Evolutionary conservation across 306 rosid genomes (phyloP).

Genomic region (Prosopis cineraria): DNA sequence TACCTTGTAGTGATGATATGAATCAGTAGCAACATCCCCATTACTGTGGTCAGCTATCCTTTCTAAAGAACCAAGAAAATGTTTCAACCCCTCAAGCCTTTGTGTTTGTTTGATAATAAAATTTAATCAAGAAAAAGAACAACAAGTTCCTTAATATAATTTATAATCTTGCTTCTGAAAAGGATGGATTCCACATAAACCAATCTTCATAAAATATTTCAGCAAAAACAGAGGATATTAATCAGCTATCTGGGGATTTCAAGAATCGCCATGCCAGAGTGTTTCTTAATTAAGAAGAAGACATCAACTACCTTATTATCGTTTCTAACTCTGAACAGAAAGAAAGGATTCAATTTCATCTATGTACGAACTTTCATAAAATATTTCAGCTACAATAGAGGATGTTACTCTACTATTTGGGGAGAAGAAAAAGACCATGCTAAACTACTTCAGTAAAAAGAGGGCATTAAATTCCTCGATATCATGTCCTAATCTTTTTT

Average conservation of each 20-base stretch:
- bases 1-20: conserved; percentile 73
- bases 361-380: neutral
- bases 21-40: conserved; percentile 57
- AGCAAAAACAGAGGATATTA: neutral
- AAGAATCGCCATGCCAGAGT: neutral
- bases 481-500: neutral
- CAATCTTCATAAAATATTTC: neutral
- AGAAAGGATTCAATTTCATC: neutral
- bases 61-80: conserved; percentile 40
- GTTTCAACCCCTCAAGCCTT: neutral
- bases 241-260: neutral
- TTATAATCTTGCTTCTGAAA: neutral
- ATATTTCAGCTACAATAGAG: neutral
- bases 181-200: neutral
- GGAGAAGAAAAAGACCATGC: neutral
- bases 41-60: conserved; percentile 55
- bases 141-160: neutral
- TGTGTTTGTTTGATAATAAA: neutral
- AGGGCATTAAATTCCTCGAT: neutral
- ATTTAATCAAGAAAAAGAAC: neutral
- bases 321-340: neutral
- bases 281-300: neutral
- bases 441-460: neutral
- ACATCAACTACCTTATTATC: neutral
- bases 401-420: neutral